Base-by-base conservation (phyloP, 495 filamentous ascomycete species). In the Immersiella caudata region DNA sequence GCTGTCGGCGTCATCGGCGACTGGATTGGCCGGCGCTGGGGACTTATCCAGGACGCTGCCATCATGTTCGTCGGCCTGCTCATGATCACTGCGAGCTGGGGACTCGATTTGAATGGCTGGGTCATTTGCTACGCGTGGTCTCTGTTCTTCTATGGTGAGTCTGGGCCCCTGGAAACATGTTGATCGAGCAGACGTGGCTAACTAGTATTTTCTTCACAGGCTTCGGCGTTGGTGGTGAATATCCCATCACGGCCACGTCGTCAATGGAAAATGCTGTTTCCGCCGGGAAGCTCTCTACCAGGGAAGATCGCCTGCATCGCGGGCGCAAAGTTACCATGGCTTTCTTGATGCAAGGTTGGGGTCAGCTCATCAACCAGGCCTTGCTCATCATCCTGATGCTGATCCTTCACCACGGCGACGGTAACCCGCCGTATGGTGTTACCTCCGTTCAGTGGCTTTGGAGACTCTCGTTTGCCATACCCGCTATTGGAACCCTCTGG, bases 291-390 rank as follows among this genome's bases (percentile, higher is more conserved):
- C 79, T 97, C 40, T 97, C 93, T 9, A 94, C 93, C 66, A 89
- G 87, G 68, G 91, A 95, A 22, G 93, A 97, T 75, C 91, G 93
- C 78, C 85, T 96, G 54, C 93, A 97, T 83, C 92, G 93, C 77
- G 93, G 93, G 56, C 90, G 93, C 74, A 94, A 94, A 78, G 93
- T 96, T 73, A 95, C 92, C 60, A 90, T 87, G 76, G 93, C 93
- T 35, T 97, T 97, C 82, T 80, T 97, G 80, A 97, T 97, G 93
- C 93, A 97, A 76, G 93, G 93, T 56, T 97, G 93, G 93, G 93
- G 93, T 72, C 93, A 97, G 76, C 90, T 96, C 74, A 83, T 90
- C 80, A 97, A 97, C 86, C 93, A 96, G 78, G 88, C 87, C 65
- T 76, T 95, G 56, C 84, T 97, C 54, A 96, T 96, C 71, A 72